Conservation (phyloP, 2,329 filamentous ascomycete species). For the Arthrobotrys entomopaga region DNA sequence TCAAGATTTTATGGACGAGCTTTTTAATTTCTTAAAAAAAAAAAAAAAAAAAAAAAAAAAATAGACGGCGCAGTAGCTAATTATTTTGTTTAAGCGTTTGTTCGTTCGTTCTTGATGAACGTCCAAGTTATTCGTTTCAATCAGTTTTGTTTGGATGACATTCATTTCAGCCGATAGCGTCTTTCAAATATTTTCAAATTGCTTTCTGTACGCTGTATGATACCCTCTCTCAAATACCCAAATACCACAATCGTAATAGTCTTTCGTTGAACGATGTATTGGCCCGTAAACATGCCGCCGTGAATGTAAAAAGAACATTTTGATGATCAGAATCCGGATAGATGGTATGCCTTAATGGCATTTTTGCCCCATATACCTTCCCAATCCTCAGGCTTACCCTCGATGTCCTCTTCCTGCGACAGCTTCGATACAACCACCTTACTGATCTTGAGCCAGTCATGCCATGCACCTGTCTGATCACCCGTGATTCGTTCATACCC, state of each 20-base stretch:
- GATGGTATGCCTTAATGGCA: conserved; percentile 20
- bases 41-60: neutral
- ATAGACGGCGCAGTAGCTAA: neutral
- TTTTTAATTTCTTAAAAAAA: conserved; percentile 21
- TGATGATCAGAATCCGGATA: conserved; percentile 3
- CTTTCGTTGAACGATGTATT: neutral
- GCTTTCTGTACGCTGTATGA: conserved; percentile 21
- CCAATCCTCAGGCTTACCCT: conserved; percentile 20
- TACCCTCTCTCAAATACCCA: conserved; percentile 30
- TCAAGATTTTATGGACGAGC: conserved; percentile 39
- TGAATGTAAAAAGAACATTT: no score
- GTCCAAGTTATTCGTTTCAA: neutral
- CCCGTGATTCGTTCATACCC: conserved; percentile 62
- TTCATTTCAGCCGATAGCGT: conserved; percentile 1
- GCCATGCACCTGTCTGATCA: conserved; percentile 35
- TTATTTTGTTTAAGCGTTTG: neutral
- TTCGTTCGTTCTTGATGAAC: neutral
- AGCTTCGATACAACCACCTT: conserved; percentile 5
- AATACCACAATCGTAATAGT: conserved; percentile 18
- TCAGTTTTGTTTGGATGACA: conserved; percentile 1
- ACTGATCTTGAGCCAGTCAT: conserved; percentile 30
- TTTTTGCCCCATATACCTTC: conserved; percentile 45
- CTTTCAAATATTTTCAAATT: neutral
- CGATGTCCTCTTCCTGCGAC: conserved; percentile 22
- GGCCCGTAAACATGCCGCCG: neutral